phyloP scores from a whole-genome alignment of 1,284 basidiomycete species.

The Phlebopus sp. region DNA sequence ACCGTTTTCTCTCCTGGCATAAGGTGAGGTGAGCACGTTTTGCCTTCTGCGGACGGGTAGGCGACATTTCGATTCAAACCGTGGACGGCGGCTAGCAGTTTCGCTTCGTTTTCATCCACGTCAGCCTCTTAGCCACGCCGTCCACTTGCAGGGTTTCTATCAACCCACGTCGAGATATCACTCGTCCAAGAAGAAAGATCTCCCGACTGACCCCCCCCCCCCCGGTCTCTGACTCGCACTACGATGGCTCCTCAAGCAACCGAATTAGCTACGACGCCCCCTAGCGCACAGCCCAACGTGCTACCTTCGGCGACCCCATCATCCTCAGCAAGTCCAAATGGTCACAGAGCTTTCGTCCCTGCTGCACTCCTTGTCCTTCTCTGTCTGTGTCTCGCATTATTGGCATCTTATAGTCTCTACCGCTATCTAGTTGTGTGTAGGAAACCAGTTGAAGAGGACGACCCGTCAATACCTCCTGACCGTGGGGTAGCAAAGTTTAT shows the following conservation, averaged over 20 bases:
- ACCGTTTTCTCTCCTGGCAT: too few relatives aligned
- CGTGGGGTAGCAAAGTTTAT: conserved; percentile 29
- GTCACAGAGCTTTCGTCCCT: conserved; percentile 15
- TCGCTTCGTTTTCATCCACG: too few relatives aligned
- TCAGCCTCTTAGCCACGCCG: too few relatives aligned
- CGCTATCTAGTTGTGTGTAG: conserved; percentile 21
- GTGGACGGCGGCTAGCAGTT: too few relatives aligned
- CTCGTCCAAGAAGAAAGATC: too few relatives aligned
- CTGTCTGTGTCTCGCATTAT: conserved; percentile 26
- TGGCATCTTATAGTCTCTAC: conserved; percentile 28
- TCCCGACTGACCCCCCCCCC: background rate
- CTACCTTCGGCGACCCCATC: conserved; percentile 8
- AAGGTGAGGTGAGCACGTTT: too few relatives aligned
- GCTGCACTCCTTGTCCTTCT: conserved; percentile 20
- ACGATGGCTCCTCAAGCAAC: conserved; percentile 28
- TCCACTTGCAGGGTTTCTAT: too few relatives aligned
- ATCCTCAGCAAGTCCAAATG: background rate
- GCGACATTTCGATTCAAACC: too few relatives aligned
- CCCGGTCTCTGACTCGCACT: conserved; percentile 1
- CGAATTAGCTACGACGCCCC: background rate
- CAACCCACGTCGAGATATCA: conserved; percentile 2
- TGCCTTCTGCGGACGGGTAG: too few relatives aligned
- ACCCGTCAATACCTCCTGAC: conserved; percentile 18
- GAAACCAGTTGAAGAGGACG: conserved; percentile 9
- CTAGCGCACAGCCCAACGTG: background rate